Conservation (phyloP, 352 stramenopile species). For the Globisporangium recalcitrans region DNA sequence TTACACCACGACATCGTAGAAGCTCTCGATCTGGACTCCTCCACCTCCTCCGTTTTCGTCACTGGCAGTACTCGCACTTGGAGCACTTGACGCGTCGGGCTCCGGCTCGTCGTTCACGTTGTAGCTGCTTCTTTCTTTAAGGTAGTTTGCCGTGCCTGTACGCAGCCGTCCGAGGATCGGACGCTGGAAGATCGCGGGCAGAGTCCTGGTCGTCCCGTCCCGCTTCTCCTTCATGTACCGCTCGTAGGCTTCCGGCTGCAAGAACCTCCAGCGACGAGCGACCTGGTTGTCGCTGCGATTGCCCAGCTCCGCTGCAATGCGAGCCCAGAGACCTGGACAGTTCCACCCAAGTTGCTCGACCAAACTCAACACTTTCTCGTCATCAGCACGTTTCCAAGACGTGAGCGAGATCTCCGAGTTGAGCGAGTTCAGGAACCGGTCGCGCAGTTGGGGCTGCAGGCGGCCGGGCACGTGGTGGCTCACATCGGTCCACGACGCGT, state of each 20-base stretch:
- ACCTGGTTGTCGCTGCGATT: conserved; percentile 52
- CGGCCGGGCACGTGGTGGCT: conserved; percentile 55
- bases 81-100: not conserved
- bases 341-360: conserved; percentile 38
- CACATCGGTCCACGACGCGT: conserved; percentile 57
- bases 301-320: conserved; percentile 35
- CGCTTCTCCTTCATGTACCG: conserved; percentile 23
- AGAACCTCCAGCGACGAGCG: conserved; percentile 30
- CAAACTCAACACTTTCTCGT: conserved; percentile 30
- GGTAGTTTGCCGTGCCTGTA: conserved; percentile 14
- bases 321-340: conserved; percentile 33
- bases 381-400: conserved; percentile 50
- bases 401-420: conserved; percentile 61
- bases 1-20: not conserved
- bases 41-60: not conserved
- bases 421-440: conserved; percentile 64
- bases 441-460: conserved; percentile 44
- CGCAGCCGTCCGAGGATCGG: conserved; percentile 25
- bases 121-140: conserved; percentile 32
- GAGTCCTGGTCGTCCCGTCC: conserved; percentile 13
- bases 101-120: conserved; percentile 21
- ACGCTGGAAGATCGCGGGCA: conserved; percentile 47
- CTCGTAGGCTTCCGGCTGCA: conserved; percentile 35
- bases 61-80: conserved; percentile 8
- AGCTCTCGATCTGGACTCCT: not conserved